Base-by-base conservation (phyloP, 768 basidiomycete species). In the Lepiota brunneoincarnata region DNA sequence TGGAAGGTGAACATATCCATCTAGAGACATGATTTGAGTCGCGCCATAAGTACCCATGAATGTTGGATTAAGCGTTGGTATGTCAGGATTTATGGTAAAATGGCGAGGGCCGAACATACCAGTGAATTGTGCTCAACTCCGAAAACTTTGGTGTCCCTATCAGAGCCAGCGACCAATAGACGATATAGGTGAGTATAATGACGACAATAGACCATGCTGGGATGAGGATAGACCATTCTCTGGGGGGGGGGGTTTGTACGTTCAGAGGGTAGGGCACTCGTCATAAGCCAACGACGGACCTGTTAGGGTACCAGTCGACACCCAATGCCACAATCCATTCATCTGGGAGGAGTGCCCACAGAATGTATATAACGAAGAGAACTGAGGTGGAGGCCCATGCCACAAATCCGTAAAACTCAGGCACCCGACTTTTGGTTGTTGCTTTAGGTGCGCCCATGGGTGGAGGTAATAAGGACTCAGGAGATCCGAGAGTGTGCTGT, bases 341-440 rank as follows among this genome's bases (percentile, higher is more conserved):
- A 64, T 91, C 88, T 4, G 92, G 91, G 12, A 91, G 73, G 35
- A 93, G 66, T 1, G 87, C 89, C 92, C 92, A 94, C 5, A 92
- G 70, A 31, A 92, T 62, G 64, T 88, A 93, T 21, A 89, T 62
- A 49, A 80, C 67, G 63, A 88, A 93, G 2, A 83, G 68, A 23
- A 92, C 69, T 48, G 80, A 84, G 0, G 93, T 93, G 0, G 83
- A 83, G 7, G 85, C 84, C 86, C 85, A 90, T 14, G 89, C 89
- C 4, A 89, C 89, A 65, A 93, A 94, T n/a, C 93, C 92, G 60
- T 93, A 92, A 63, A 93, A 87, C 70, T 94, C 92, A 39, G 88
- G 79, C 11, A 89, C 87, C 7, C 88, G 83, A 65, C 83, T 87
- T 36, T 54, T 54, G 9, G 37, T 10, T 10, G 23, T 21, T 10